These are phyloP conservation scores for Naganishia vaughanmartiniae DNA, from an alignment of 768 basidiomycete genomes.

Conservation along the genomic window DNA sequence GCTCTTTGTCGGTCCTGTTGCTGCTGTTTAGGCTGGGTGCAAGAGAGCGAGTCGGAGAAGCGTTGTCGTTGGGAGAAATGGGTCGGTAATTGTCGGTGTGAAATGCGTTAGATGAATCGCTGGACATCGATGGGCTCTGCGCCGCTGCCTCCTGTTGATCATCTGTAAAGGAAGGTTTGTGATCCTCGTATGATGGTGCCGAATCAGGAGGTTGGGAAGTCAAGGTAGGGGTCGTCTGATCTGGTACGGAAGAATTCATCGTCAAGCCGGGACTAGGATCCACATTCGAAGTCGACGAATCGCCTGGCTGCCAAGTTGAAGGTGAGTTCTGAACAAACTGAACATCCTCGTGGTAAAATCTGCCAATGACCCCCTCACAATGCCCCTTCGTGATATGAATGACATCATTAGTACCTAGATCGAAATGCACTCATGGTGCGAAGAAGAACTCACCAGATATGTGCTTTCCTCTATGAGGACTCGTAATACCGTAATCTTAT, in stretches of 20 bases:
- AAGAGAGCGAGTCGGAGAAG: not conserved
- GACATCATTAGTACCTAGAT: not conserved
- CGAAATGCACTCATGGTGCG: not conserved
- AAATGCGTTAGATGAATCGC: not conserved
- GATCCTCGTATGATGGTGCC: not conserved
- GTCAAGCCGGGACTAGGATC: not conserved
- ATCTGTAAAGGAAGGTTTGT: not conserved
- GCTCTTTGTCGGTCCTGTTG: not conserved
- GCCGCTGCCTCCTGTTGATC: not conserved
- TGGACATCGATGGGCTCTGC: not conserved
- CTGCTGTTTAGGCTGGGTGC: not conserved
- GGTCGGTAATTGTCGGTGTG: not conserved
- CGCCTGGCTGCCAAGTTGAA: no score
- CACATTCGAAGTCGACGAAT: not conserved
- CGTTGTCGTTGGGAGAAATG: not conserved
- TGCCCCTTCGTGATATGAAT: slow-evolving; percentile 6
- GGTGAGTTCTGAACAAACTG: not conserved
- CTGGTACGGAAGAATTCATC: not conserved
- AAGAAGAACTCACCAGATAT: slow-evolving; percentile 21
- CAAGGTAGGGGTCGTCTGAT: not conserved
- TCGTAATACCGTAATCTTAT: slow-evolving; percentile 28
- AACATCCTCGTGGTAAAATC: slow-evolving; percentile 19
- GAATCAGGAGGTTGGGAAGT: not conserved
- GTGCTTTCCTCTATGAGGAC: slow-evolving; percentile 19
- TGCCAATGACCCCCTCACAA: slow-evolving; percentile 33